Base-by-base conservation (phyloP, 768 basidiomycete genomes). In the Suillus cothurnatus region DNA sequence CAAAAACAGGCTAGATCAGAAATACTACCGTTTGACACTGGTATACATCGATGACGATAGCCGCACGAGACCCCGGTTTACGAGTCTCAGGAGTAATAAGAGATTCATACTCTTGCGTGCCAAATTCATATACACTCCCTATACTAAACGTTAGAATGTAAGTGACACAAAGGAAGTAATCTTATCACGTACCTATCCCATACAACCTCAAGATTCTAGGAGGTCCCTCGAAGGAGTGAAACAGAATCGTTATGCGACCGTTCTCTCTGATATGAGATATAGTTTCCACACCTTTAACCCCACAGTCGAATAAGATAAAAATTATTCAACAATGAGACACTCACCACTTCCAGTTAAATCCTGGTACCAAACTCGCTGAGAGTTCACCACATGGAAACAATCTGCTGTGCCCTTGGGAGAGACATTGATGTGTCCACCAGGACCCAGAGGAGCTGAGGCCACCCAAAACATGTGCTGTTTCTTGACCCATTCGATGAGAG, bases 381-480 rank as follows among this genome's bases (percentile, higher is more conserved):
- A 74, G 65, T 86, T 78, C 26, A 84, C 80, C 56, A 91, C 72
- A 67, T 87, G 88, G 71, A 92, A 89, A 9, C 84, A 85, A 36
- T 86, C 85, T 62, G 81, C 78, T n/a, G 86, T 80, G 31, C 88
- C 87, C 71, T 92, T 91, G 1, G 90, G 88, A 0, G 88, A 90
- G 2, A 92, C 68, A 64, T 91, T 91, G 64, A 92, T 75, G 58
- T 87, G 86, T 0, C 88, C 89, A 1, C 84, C 80, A 0, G 71
- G 72, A 11, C 76, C 78, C 11, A 90, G 82, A 15, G 90, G 90
- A 1, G 89, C 87, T 2, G 87, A 84, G 0, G 88, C 88, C 6
- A 91, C 89, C 84, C 87, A 91, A 73, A 91, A 92, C 60, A 90
- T 77, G 61, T 88, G 82, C 73, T 92, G 90, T 64, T 85, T 79